Conservation (phyloP, 495 filamentous ascomycete genomes). For the Neurospora pannonica region DNA sequence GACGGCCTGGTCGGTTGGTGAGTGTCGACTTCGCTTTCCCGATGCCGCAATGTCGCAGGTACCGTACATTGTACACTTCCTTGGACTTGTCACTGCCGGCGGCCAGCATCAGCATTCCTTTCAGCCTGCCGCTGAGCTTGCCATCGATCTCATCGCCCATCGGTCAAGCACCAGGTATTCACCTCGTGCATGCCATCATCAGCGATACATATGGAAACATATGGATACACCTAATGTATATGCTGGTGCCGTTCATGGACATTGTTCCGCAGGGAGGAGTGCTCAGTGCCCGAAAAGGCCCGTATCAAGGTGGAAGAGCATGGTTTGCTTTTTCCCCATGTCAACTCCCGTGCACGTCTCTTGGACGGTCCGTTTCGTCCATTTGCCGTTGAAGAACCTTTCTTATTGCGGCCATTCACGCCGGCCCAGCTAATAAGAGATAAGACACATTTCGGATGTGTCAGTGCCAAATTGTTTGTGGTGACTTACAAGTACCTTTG, state of each 20-base stretch:
- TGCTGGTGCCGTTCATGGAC: background rate
- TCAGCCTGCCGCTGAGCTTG: background rate
- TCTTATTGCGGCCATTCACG: background rate
- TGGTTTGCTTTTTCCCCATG: background rate
- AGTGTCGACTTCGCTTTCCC: background rate
- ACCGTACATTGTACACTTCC: background rate
- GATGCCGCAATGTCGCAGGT: background rate
- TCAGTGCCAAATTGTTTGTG: background rate
- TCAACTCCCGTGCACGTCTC: background rate
- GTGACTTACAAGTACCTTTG: background rate
- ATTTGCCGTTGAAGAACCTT: background rate
- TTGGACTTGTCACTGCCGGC: background rate
- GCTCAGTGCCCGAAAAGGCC: background rate
- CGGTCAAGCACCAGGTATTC: background rate
- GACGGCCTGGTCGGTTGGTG: background rate
- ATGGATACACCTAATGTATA: too few species aligned
- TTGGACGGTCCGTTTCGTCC: background rate
- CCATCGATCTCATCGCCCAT: background rate
- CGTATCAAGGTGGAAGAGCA: background rate
- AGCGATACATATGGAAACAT: background rate
- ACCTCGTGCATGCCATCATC: background rate
- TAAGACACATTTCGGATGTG: background rate
- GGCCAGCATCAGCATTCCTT: background rate
- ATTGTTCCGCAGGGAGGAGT: background rate
- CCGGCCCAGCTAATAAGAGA: background rate